These are phyloP conservation scores for Nepenthes mirabilis DNA, from an alignment of 148 eudicot genomes.

Conservation along the genomic window DNA sequence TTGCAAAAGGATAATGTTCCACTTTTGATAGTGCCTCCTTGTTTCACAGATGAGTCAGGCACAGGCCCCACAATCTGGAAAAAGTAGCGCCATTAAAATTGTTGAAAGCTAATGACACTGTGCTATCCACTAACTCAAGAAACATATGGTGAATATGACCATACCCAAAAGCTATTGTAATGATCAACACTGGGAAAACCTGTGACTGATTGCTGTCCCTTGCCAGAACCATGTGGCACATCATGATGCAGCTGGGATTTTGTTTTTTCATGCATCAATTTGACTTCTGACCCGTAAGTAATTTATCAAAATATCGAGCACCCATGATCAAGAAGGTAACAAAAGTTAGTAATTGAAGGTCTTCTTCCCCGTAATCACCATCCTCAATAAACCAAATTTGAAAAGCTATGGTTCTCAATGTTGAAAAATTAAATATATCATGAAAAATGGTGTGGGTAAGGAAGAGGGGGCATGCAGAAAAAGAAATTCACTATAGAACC, in stretches of 20 bases:
- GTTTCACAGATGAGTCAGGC: slow-evolving; percentile 48
- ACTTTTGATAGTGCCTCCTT: slow-evolving; percentile 64
- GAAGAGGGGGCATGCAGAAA: no score
- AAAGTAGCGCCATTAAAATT: background rate
- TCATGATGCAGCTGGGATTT: slow-evolving; percentile 81
- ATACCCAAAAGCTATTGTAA: slow-evolving; percentile 93
- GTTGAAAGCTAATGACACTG: background rate
- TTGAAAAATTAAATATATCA: no score
- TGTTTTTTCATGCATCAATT: slow-evolving; percentile 86
- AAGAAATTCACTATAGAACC: no score
- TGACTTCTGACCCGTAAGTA: slow-evolving; percentile 76
- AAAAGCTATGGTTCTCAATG: no score
- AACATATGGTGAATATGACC: background rate
- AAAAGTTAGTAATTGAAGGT: no score
- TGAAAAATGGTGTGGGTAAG: no score
- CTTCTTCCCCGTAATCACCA: no score
- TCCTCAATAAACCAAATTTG: no score
- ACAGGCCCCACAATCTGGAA: slow-evolving; percentile 62
- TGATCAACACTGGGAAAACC: slow-evolving; percentile 87
- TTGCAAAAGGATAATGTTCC: slow-evolving; percentile 68
- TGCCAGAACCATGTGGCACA: slow-evolving; percentile 95
- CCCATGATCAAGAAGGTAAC: background rate
- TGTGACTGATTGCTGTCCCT: slow-evolving; percentile 97
- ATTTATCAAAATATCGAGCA: slow-evolving; percentile 28
- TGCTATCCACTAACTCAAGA: background rate